Evolutionary conservation across 1,139 yeast species (phyloP), one percentile per base, ranked within the genome.

Genomic region (Suhomyces atakaporum): DNA sequence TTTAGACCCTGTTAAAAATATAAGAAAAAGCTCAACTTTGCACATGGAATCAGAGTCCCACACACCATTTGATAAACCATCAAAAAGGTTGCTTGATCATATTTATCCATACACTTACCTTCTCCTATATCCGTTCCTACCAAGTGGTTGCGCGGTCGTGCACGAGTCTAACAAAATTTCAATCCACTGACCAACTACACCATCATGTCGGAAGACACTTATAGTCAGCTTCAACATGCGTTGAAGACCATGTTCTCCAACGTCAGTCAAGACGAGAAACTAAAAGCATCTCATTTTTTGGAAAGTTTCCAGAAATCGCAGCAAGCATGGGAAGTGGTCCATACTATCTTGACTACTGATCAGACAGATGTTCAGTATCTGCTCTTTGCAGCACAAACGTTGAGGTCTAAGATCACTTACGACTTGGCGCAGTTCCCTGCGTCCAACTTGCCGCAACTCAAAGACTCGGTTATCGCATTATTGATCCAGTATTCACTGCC

Each of bases 321-420:
- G 32, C 79, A 73, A 33, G 84, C 94, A 0, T 85, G 95, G 94
- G 69, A 69, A 16, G 68, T 61, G 56, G 47, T 42, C 16, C 77
- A 69, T 45, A 60, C 54, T 26, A 56, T 69, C 20, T 53, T 71
- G 28, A 45, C 49, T 20, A 49, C 50, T 31, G 28, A 31, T 15
- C 53, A 53, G 27, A 42, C 70, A 9, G 84, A 83, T 48, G 63
- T 84, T 30, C 48, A 46, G 27, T 34, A 37, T 25, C 81, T 80
- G 53, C 67, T 92, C 50, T 92, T 94, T 66, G 85, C 94, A 7
- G 85, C 97, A 1, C 98, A 94, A 58, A 90, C 97, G 0, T 65
- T 94, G 44, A 70, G 96, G 46, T 82, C 90, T 26, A 89, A 89
- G 53, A 66, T 88, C 33, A 84, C 87, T 10, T 90, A 86, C 58